Conservation (phyloP, 2,329 filamentous ascomycete genomes). For the Graphilbum ipis-grandicollis region DNA sequence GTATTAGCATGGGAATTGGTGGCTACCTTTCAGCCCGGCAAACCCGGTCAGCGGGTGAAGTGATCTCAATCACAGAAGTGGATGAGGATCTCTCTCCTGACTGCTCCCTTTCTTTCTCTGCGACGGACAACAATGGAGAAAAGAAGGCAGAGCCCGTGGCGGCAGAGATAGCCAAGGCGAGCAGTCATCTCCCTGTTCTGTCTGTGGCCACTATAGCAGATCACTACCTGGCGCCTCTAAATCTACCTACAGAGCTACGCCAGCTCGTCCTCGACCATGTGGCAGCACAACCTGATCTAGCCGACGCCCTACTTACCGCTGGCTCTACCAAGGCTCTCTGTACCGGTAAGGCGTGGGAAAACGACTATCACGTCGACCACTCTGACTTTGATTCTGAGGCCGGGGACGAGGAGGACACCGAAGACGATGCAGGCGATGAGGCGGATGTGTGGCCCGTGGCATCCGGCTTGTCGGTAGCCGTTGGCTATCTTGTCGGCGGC, state of each 20-base stretch:
- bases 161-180: too few relatives aligned
- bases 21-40: constrained; percentile 44
- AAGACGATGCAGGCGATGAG: background rate
- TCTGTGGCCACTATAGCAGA: background rate
- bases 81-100: constrained; percentile 9
- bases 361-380: too few relatives aligned
- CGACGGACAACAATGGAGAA: background rate
- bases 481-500: constrained; percentile 15
- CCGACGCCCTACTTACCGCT: background rate
- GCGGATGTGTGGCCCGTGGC: constrained; percentile 10
- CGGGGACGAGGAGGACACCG: background rate
- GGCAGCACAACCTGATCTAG: constrained; percentile 1
- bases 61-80: constrained; percentile 4
- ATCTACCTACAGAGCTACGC: constrained; percentile 9
- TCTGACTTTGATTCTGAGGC: too few relatives aligned
- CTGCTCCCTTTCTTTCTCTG: background rate
- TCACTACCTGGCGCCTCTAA: constrained; percentile 10
- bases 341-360: background rate
- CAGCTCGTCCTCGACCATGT: constrained; percentile 9
- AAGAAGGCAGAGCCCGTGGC: too few relatives aligned
- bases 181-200: too few relatives aligned
- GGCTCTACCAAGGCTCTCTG: background rate
- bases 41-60: background rate
- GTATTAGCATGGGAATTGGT: constrained; percentile 58
- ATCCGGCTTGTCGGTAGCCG: constrained; percentile 12